A percentile compares a stretch with the other conserved stretches of the same genome.
phyloP scores from a whole-genome alignment of 176 grass and related monocot genomes.

The Aegilops speltoides region DNA sequence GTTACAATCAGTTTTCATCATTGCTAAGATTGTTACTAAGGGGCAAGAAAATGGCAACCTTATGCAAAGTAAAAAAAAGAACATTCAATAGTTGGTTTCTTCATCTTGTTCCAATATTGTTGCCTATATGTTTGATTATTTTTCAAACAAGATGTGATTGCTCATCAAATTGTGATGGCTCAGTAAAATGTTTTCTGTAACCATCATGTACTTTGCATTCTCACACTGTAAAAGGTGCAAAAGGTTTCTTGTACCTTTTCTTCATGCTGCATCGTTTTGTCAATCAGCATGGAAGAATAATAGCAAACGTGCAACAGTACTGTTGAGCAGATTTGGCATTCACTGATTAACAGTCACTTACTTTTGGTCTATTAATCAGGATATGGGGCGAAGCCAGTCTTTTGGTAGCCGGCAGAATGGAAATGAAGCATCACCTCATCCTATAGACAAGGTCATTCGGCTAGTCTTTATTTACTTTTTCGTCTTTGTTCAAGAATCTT shows the following conservation, averaged over 20 bases:
- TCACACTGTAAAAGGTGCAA: neutral
- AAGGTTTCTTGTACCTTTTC: neutral
- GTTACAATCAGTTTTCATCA: neutral
- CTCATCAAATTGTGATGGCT: too few relatives aligned
- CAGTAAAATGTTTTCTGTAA: neutral
- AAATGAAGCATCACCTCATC: conserved; percentile 35
- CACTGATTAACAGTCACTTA: neutral
- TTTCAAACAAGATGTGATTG: neutral
- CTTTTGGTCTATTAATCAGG: conserved; percentile 37
- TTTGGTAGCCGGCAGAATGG: conserved; percentile 45
- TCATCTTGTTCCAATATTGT: neutral
- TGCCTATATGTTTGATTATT: neutral
- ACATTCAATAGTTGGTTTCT: neutral
- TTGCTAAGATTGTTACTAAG: neutral
- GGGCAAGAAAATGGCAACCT: neutral
- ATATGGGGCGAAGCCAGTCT: conserved; percentile 58
- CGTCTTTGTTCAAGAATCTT: neutral
- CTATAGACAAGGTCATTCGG: conserved; percentile 59
- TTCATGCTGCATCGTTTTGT: neutral
- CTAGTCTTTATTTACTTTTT: neutral
- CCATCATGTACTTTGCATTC: too few relatives aligned
- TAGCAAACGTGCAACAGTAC: neutral
- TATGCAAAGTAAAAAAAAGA: neutral
- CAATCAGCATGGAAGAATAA: neutral
- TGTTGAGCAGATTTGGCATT: neutral